Percentiles rank a stretch among this genome's conserved stretches.
Evolutionary conservation across 495 filamentous ascomycete species (phyloP).

Genomic region (Aspergillus bridgeri): DNA sequence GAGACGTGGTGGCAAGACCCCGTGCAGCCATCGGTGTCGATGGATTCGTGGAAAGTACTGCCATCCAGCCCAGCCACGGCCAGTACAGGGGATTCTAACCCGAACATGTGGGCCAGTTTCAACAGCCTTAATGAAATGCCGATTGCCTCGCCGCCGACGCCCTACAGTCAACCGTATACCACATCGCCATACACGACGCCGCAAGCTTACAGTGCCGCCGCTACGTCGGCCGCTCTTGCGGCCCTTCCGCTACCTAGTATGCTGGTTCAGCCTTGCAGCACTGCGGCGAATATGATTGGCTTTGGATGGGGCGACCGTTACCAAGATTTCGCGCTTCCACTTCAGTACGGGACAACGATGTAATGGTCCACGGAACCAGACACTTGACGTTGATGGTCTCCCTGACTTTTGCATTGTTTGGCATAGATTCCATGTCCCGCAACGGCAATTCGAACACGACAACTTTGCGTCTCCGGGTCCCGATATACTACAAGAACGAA

Average conservation of each 20-base stretch:
- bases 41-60: slow-evolving; percentile 91
- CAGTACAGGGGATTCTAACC: slow-evolving; percentile 64
- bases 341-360: slow-evolving; percentile 52
- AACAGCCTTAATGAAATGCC: slow-evolving; percentile 61
- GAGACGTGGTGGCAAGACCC: slow-evolving; percentile 74
- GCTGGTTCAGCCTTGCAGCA: slow-evolving; percentile 80
- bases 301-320: slow-evolving; percentile 71
- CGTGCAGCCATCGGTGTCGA: slow-evolving; percentile 57
- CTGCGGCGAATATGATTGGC: slow-evolving; percentile 59
- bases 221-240: slow-evolving; percentile 59
- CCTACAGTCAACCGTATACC: slow-evolving; percentile 76
- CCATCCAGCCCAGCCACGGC: slow-evolving; percentile 79
- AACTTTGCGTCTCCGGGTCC: slow-evolving; percentile 14
- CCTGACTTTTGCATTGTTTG: slow-evolving; percentile 25
- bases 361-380: slow-evolving; percentile 35
- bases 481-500: slow-evolving; percentile 30
- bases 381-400: slow-evolving; percentile 26
- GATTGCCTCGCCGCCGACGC: slow-evolving; percentile 68
- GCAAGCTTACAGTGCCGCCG: slow-evolving; percentile 65
- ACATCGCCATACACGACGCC: slow-evolving; percentile 65
- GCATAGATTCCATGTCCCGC: slow-evolving; percentile 22
- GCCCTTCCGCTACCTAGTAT: slow-evolving; percentile 85
- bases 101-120: slow-evolving; percentile 79
- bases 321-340: slow-evolving; percentile 53
- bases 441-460: slow-evolving; percentile 16